Evolutionary conservation across 2,329 filamentous ascomycete species (phyloP).

Genomic region (Penicillium sp.): DNA sequence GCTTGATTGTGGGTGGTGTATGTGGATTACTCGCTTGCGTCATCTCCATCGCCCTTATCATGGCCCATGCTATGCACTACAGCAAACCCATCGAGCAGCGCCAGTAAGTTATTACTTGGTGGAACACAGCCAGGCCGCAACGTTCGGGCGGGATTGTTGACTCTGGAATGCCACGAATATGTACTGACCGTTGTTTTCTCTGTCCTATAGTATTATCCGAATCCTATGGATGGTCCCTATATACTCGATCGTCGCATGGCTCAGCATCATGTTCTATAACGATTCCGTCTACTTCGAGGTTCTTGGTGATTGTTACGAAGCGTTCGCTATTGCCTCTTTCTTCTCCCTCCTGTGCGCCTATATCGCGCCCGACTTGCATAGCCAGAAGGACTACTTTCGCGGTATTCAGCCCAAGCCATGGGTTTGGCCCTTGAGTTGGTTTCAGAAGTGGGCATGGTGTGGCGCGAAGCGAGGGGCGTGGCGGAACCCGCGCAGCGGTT

Average conservation of each 20-base stretch:
- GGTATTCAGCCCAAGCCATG: conserved; percentile 66
- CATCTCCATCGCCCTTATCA: conserved; percentile 56
- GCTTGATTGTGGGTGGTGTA: conserved; percentile 53
- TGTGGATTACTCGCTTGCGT: conserved; percentile 54
- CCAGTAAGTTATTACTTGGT: conserved; percentile 49
- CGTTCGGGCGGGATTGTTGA: not conserved
- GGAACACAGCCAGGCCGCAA: not conserved
- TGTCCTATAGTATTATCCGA: conserved; percentile 69
- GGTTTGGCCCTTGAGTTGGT: conserved; percentile 71
- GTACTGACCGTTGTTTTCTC: conserved; percentile 2
- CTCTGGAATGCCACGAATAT: not conserved
- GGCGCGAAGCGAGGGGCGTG: conserved; percentile 67
- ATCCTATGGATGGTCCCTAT: conserved; percentile 85
- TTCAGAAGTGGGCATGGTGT: conserved; percentile 68
- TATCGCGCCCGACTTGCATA: conserved; percentile 65
- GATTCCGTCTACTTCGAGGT: conserved; percentile 79
- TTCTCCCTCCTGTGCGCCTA: conserved; percentile 50
- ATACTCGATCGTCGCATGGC: conserved; percentile 71
- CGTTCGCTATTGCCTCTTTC: conserved; percentile 82
- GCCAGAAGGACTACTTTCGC: conserved; percentile 79
- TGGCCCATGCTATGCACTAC: conserved; percentile 61
- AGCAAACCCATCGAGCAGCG: conserved; percentile 60
- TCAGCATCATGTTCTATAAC: conserved; percentile 71
- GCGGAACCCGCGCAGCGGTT: conserved; percentile 70
- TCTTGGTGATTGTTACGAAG: conserved; percentile 80